Evolutionary conservation across 2,329 filamentous ascomycete genomes (phyloP), one percentile per base, ranked within the genome.

Genomic region (Curvularia spicifera): DNA sequence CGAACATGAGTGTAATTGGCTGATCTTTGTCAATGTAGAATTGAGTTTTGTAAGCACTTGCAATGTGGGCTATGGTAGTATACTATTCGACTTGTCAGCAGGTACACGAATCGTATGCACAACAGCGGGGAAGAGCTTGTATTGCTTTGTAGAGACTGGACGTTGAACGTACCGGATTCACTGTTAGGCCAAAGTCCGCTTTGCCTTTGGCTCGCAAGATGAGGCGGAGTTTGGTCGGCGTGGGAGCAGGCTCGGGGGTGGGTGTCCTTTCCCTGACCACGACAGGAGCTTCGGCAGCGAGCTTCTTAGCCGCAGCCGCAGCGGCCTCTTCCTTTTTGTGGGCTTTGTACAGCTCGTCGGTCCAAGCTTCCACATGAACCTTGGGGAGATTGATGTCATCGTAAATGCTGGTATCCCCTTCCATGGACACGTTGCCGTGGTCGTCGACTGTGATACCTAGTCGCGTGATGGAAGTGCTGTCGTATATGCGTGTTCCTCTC

Each of bases 311-410:
- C 15, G 64, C 64, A 13, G 67, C 72, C 47, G 70, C 69, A 18
- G 67, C 69, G 15, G 66, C 69, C 12, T 67, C 53, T 47, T 69
- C 61, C 46, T 65, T 77, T 65, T 86, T 84, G 59, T 83, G 78
- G 69, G 84, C 79, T 56, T 76, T 76, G 44, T 86, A 89, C 1
- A 85, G 76, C 10, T 89, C 86, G 7, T 86, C 81, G 0, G 90
- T 94, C 84, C 91, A 91, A 6, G 89, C 90, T 74, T 93, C 88
- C 62, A 96, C 83, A 64, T 89, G 84, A n/a, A 96, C 83, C 52
- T 84, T 84, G 7, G 81, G 77, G 12, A 68, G 43, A 20, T 71
- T 69, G 4, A 82, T 81, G 24, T 83, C 82, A 26, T 84, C 82
- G 52, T 84, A 83, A 1, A 84, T 82, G 22, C 81, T 80, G 5